phyloP scores from a whole-genome alignment of 2,329 filamentous ascomycete species.

The Colletotrichum sp. region DNA sequence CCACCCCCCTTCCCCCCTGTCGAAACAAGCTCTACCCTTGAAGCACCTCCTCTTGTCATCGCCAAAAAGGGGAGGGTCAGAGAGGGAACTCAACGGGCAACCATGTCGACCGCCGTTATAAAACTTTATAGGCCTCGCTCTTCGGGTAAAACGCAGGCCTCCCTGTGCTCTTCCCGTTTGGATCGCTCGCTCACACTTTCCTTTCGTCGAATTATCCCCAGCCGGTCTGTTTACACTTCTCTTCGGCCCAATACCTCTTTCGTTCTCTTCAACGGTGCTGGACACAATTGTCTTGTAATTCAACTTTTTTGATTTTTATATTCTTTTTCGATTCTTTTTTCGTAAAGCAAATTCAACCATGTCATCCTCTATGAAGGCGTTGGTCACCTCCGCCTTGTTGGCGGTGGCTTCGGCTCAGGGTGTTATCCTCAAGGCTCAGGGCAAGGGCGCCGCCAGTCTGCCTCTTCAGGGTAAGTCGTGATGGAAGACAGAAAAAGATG shows the following conservation, averaged over 20 bases:
- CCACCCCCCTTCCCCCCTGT: neutral
- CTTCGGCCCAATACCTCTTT: neutral
- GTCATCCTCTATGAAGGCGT: constrained; percentile 34
- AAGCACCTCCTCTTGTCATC: neutral
- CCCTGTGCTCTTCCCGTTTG: constrained; percentile 5
- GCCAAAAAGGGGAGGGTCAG: neutral
- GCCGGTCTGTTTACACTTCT: neutral
- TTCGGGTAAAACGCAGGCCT: neutral
- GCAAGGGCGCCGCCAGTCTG: constrained; percentile 48
- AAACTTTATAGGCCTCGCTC: constrained; percentile 14
- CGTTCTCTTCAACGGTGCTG: constrained; percentile 13
- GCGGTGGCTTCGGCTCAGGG: constrained; percentile 47
- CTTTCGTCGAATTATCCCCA: constrained; percentile 1
- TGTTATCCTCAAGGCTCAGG: constrained; percentile 53
- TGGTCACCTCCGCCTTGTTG: constrained; percentile 38
- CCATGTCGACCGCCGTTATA: constrained; percentile 5
- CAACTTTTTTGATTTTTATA: constrained; percentile 6
- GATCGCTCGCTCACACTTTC: constrained; percentile 2
- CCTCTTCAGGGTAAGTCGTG: constrained; percentile 48
- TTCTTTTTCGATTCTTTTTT: constrained; percentile 23
- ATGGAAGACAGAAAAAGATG: neutral
- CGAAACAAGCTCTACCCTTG: constrained; percentile 18
- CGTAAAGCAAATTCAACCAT: constrained; percentile 32
- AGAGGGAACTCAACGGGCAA: neutral
- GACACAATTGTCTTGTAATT: constrained; percentile 11